Percentiles rank a stretch among this genome's conserved stretches.
These are phyloP conservation scores for Cajanus cajan DNA, from an alignment of 306 rosid genomes.

Conservation along the genomic window DNA sequence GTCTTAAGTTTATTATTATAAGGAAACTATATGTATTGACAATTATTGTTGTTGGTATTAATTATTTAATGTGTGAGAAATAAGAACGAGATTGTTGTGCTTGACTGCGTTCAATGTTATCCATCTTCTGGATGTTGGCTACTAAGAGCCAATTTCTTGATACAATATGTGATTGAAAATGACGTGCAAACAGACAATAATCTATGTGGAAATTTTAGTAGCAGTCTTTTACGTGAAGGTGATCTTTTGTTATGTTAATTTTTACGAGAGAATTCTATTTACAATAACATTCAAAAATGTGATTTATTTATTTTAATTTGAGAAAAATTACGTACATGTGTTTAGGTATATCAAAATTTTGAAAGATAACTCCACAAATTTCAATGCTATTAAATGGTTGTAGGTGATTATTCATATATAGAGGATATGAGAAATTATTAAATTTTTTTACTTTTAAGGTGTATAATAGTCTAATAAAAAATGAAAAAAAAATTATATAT, in stretches of 20 bases:
- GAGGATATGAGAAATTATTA: too few relatives aligned
- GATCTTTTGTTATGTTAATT: background rate
- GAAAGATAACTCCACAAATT: too few relatives aligned
- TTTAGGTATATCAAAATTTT: too few relatives aligned
- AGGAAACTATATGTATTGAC: background rate
- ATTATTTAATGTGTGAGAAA: background rate
- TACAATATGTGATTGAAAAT: background rate
- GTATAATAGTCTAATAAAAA: too few relatives aligned
- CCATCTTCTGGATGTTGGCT: background rate
- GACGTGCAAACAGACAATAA: background rate
- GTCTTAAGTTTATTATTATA: background rate
- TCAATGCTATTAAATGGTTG: too few relatives aligned
- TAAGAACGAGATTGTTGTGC: constrained; percentile 18
- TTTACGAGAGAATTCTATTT: too few relatives aligned
- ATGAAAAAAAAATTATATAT: too few relatives aligned
- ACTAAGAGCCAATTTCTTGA: background rate
- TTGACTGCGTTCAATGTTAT: constrained; percentile 37
- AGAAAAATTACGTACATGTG: too few relatives aligned
- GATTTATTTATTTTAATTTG: too few relatives aligned
- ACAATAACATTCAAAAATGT: too few relatives aligned
- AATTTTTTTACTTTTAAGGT: too few relatives aligned
- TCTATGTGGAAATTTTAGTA: background rate
- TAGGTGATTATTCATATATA: too few relatives aligned
- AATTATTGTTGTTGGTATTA: background rate
- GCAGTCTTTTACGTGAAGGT: background rate